phyloP scores from a whole-genome alignment of 2,329 filamentous ascomycete genomes.

The Stagonosporopsis rhizophila region DNA sequence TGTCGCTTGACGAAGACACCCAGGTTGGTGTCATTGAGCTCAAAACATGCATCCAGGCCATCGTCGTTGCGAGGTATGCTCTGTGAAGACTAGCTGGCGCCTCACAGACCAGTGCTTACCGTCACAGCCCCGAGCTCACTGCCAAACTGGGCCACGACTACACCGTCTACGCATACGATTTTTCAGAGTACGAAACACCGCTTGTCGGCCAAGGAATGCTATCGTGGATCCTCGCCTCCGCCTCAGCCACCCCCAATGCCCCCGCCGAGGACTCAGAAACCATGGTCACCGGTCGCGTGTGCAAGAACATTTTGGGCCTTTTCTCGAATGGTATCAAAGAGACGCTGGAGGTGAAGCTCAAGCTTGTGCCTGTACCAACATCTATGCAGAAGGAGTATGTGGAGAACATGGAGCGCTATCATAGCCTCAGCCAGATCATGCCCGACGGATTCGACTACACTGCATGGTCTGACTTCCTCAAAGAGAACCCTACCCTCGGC shows the following conservation, averaged over 20 bases:
- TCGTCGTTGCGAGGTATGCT: conserved; percentile 67
- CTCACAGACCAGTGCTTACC: conserved; percentile 25
- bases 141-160: conserved; percentile 79
- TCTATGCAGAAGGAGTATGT: conserved; percentile 67
- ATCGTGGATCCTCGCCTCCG: conserved; percentile 76
- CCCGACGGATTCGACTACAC: conserved; percentile 70
- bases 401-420: conserved; percentile 67
- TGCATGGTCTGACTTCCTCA: conserved; percentile 80
- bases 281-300: conserved; percentile 87
- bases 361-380: conserved; percentile 78
- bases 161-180: conserved; percentile 96
- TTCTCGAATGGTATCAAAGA: conserved; percentile 85
- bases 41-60: conserved; percentile 83
- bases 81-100: conserved; percentile 11
- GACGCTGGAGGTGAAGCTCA: conserved; percentile 91
- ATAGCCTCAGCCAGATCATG: conserved; percentile 64
- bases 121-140: conserved; percentile 82
- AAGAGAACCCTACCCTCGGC: conserved; percentile 66
- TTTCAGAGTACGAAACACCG: conserved; percentile 91
- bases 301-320: conserved; percentile 81
- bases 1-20: conserved; percentile 78
- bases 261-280: conserved; percentile 68
- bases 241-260: conserved; percentile 62
- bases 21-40: conserved; percentile 89
- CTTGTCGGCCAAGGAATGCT: conserved; percentile 95